These are phyloP conservation scores for Vigna trinervia DNA, from an alignment of 306 rosid species.

Conservation along the genomic window DNA sequence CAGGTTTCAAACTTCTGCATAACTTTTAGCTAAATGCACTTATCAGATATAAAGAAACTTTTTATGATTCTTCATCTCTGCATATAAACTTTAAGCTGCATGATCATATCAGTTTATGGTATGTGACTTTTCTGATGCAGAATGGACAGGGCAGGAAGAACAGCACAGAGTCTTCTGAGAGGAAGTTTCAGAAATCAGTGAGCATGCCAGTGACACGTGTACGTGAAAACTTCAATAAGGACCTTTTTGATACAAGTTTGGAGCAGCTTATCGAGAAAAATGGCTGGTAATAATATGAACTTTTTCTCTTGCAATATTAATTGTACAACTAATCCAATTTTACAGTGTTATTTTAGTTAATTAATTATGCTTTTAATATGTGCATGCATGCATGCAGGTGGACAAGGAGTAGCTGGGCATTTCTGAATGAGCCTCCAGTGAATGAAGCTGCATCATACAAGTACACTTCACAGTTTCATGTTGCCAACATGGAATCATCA, in stretches of 20 bases:
- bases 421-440: conserved; percentile 82
- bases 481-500: conserved; percentile 51
- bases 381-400: conserved; percentile 59
- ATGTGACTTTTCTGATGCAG: not conserved
- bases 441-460: conserved; percentile 58
- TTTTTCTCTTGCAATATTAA: too few relatives aligned
- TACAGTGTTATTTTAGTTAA: not conserved
- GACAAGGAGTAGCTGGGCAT: conserved; percentile 88
- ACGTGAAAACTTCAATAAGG: conserved; percentile 30
- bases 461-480: conserved; percentile 67
- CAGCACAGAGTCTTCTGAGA: conserved; percentile 31
- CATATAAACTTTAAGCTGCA: too few relatives aligned
- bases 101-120: too few relatives aligned
- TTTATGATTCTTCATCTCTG: too few relatives aligned
- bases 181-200: conserved; percentile 49
- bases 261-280: conserved; percentile 56
- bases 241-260: conserved; percentile 48
- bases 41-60: too few relatives aligned
- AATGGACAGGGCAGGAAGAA: conserved; percentile 9
- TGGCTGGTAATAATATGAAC: conserved; percentile 55
- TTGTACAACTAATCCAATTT: not conserved
- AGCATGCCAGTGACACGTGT: conserved; percentile 41
- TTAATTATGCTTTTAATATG: too few relatives aligned
- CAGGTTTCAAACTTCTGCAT: conserved; percentile 47
- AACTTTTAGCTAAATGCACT: too few relatives aligned